These are phyloP conservation scores for Malus asiatica DNA, from an alignment of 306 rosid species.

Conservation along the genomic window DNA sequence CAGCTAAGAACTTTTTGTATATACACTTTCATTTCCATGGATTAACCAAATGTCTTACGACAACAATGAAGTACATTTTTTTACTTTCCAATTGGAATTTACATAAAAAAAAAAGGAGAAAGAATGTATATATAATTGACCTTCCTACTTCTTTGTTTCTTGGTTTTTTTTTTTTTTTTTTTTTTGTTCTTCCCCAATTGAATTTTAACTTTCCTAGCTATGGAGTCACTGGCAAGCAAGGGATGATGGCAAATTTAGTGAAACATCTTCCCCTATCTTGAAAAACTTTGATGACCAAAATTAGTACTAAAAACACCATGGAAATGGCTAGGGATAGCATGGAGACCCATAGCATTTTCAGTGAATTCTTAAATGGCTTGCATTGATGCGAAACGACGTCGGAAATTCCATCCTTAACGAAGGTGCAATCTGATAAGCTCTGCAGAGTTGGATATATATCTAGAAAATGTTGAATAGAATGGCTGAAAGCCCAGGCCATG, in stretches of 20 bases:
- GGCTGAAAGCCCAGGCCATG: conserved; percentile 57
- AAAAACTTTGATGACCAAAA: conserved; percentile 33
- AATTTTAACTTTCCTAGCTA: background rate
- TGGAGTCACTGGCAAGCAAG: background rate
- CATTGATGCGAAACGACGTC: conserved; percentile 60
- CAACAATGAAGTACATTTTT: conserved; percentile 15
- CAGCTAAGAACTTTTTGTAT: background rate
- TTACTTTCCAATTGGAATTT: background rate
- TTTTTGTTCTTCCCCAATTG: background rate
- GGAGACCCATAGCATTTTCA: conserved; percentile 40
- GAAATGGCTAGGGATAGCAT: conserved; percentile 50
- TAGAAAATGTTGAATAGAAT: conserved; percentile 46
- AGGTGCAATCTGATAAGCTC: conserved; percentile 41
- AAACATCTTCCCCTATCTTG: conserved; percentile 30
- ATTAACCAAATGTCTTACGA: conserved; percentile 33
- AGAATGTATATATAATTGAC: background rate
- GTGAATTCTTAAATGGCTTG: conserved; percentile 33
- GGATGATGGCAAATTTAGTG: conserved; percentile 20
- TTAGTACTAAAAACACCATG: conserved; percentile 42
- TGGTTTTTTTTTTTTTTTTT: background rate
- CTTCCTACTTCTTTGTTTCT: background rate
- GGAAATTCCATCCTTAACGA: conserved; percentile 36
- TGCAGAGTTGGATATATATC: conserved; percentile 55
- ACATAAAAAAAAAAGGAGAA: background rate
- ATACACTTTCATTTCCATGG: conserved; percentile 26